Conservation (phyloP, 306 rosid species). For the Cucumis hystrix region DNA sequence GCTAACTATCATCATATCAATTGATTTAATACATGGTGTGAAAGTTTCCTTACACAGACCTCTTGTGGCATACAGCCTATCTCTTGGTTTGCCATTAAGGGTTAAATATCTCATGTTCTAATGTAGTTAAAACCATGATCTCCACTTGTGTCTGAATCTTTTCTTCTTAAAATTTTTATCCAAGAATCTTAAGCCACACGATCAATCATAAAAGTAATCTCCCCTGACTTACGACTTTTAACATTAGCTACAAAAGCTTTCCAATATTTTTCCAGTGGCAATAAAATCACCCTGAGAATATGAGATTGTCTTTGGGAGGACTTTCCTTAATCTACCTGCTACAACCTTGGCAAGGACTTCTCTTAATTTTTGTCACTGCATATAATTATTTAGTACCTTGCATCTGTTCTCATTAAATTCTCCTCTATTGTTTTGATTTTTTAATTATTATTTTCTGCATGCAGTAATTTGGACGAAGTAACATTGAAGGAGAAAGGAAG, state of each 20-base stretch:
- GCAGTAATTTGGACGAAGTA: slow-evolving; percentile 82
- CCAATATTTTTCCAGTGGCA: not conserved
- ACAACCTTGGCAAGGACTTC: not conserved
- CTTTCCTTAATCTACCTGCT: not conserved
- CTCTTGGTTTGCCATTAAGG: not conserved
- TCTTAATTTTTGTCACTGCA: not conserved
- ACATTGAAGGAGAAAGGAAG: slow-evolving; percentile 95
- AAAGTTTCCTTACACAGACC: too few relatives aligned
- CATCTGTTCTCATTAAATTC: not conserved
- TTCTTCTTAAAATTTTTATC: not conserved
- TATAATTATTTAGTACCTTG: not conserved
- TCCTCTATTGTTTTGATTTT: slow-evolving; percentile 2
- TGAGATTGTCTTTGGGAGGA: not conserved
- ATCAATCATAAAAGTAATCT: not conserved
- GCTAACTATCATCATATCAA: too few relatives aligned
- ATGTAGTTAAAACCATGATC: not conserved
- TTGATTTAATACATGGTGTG: too few relatives aligned
- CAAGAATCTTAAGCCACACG: not conserved
- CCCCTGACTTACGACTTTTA: not conserved
- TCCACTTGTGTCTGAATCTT: not conserved
- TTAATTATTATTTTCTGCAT: slow-evolving; percentile 10
- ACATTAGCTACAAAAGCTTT: not conserved
- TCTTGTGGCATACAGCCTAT: not conserved
- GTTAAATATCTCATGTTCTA: not conserved
- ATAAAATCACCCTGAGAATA: not conserved